These are phyloP conservation scores for Rhinocladiella similis DNA, from an alignment of 2,329 filamentous ascomycete genomes.

Conservation along the genomic window DNA sequence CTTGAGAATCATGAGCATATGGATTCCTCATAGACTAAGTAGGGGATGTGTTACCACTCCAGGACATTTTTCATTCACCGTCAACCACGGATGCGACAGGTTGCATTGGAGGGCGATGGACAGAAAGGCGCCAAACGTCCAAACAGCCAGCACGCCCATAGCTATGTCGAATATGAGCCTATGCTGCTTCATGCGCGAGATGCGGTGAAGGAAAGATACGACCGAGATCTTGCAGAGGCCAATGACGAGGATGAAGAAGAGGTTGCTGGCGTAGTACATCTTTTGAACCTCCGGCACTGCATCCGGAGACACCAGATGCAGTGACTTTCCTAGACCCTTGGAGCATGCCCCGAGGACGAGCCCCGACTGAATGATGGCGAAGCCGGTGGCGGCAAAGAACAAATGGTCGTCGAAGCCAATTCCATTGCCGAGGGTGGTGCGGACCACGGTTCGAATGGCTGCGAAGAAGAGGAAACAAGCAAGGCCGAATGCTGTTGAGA, in stretches of 20 bases:
- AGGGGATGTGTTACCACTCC: slow-evolving; percentile 20
- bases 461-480: slow-evolving; percentile 38
- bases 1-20: slow-evolving; percentile 19
- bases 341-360: slow-evolving; percentile 35
- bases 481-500: slow-evolving; percentile 40
- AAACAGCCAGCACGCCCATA: slow-evolving; percentile 22
- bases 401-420: slow-evolving; percentile 39
- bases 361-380: slow-evolving; percentile 35
- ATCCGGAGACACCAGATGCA: slow-evolving; percentile 26
- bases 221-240: slow-evolving; percentile 32
- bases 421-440: slow-evolving; percentile 34
- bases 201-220: slow-evolving; percentile 27
- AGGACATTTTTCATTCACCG: slow-evolving; percentile 27
- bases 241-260: slow-evolving; percentile 32
- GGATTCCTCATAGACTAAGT: background rate
- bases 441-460: slow-evolving; percentile 39
- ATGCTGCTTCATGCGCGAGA: slow-evolving; percentile 21
- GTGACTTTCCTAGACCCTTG: slow-evolving; percentile 37
- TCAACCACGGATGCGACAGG: slow-evolving; percentile 30
- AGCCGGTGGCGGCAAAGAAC: slow-evolving; percentile 33
- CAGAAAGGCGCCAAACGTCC: slow-evolving; percentile 28
- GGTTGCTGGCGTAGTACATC: slow-evolving; percentile 31
- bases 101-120: slow-evolving; percentile 32
- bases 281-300: slow-evolving; percentile 22
- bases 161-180: slow-evolving; percentile 19